phyloP scores from a whole-genome alignment of 2,329 filamentous ascomycete genomes.

The Colletotrichum tropicale region DNA sequence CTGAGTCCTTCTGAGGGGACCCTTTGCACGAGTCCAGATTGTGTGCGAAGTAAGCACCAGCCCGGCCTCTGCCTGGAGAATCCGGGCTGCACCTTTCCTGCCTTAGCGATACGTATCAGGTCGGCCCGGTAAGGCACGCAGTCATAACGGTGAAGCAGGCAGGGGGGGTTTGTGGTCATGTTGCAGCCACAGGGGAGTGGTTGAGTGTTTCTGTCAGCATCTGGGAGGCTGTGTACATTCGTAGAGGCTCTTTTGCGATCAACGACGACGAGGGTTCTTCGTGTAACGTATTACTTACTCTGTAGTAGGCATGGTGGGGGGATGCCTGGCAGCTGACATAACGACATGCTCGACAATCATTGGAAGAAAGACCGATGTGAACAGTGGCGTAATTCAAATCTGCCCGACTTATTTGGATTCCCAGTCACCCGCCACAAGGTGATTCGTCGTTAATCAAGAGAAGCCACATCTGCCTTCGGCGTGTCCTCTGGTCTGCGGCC shows the following conservation, averaged over 20 bases:
- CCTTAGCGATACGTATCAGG: conserved; percentile 11
- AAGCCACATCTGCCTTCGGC: background rate
- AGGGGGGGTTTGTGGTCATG: background rate
- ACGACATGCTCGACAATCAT: background rate
- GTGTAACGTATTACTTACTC: background rate
- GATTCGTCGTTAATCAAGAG: background rate
- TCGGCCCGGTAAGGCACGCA: conserved; percentile 3
- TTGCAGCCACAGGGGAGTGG: background rate
- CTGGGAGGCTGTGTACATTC: conserved; percentile 4
- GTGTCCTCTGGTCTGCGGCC: background rate
- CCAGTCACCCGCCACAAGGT: background rate
- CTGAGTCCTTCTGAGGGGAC: background rate
- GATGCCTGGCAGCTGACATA: background rate
- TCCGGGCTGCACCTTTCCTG: background rate
- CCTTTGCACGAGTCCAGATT: background rate
- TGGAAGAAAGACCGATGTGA: background rate
- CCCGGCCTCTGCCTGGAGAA: background rate
- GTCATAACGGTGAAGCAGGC: background rate
- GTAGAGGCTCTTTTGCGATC: background rate
- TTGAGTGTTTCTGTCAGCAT: conserved; percentile 11
- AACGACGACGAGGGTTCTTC: background rate
- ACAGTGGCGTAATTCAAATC: background rate
- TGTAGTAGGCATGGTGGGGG: background rate
- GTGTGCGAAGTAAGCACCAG: conserved; percentile 17
- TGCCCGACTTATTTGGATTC: background rate